phyloP scores from a whole-genome alignment of 2,329 filamentous ascomycete species.

The Sarocladiaceae sp. region DNA sequence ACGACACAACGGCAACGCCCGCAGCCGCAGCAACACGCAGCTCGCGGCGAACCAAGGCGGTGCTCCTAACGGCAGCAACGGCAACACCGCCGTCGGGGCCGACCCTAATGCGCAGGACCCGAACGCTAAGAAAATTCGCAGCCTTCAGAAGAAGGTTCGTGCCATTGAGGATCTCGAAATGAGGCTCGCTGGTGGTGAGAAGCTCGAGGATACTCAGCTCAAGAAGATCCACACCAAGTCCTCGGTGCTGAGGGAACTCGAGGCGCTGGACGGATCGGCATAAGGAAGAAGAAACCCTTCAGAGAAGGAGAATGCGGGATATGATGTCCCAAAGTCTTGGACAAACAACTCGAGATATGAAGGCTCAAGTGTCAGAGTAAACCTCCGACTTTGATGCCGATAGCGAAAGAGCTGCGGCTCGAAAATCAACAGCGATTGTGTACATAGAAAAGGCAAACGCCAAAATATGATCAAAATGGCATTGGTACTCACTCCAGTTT shows the following conservation, averaged over 20 bases:
- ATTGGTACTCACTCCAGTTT: no score
- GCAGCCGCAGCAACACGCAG: constrained; percentile 48
- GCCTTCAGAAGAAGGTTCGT: constrained; percentile 92
- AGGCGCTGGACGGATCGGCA: constrained; percentile 37
- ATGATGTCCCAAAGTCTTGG: no score
- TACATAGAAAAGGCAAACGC: no score
- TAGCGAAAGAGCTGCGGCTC: no score
- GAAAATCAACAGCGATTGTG: no score
- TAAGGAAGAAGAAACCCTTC: no score
- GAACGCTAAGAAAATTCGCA: constrained; percentile 92
- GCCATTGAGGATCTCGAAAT: constrained; percentile 98
- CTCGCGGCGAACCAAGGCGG: constrained; percentile 21
- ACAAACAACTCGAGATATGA: no score
- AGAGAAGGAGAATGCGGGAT: no score
- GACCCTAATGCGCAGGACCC: constrained; percentile 56
- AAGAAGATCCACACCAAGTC: constrained; percentile 95
- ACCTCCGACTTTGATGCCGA: no score
- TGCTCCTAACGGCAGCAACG: constrained; percentile 22
- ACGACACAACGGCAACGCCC: constrained; percentile 43
- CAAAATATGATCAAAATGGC: no score
- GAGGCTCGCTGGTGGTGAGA: constrained; percentile 89
- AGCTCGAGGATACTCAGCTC: constrained; percentile 95
- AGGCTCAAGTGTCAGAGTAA: no score
- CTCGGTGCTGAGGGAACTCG: constrained; percentile 77
- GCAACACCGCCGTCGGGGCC: constrained; percentile 33